phyloP scores from a whole-genome alignment of 352 stramenopile genomes.

The Achlya hypogyna region DNA sequence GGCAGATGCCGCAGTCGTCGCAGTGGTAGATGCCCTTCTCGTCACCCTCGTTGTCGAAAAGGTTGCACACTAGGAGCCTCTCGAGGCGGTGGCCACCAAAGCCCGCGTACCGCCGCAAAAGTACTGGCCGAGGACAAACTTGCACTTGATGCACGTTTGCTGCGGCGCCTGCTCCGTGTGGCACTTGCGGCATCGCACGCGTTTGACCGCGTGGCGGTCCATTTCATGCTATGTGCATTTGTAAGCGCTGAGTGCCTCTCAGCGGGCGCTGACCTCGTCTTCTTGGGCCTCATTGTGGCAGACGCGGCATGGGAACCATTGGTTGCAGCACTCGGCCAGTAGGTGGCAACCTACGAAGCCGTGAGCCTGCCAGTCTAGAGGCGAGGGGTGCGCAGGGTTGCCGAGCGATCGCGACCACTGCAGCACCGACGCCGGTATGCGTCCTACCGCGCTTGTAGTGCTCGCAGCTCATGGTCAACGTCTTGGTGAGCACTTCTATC shows the following conservation, averaged over 20 bases:
- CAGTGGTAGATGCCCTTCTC: conserved; percentile 16
- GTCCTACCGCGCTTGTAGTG: conserved; percentile 14
- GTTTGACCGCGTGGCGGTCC: conserved; percentile 61
- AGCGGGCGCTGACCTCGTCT: not conserved
- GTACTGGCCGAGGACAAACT: not conserved
- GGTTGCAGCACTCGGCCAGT: conserved; percentile 55
- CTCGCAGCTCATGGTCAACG: not conserved
- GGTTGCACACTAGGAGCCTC: not conserved
- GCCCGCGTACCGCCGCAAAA: conserved; percentile 5
- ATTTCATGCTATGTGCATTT: conserved; percentile 37
- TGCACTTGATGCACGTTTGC: conserved; percentile 8
- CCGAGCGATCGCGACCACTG: not conserved
- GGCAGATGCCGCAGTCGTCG: conserved; percentile 13
- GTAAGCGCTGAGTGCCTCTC: not conserved
- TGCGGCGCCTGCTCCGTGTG: conserved; percentile 34
- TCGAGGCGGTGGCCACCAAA: not conserved
- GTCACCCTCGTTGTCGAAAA: conserved; percentile 12
- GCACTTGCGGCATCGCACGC: conserved; percentile 59
- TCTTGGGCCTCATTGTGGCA: conserved; percentile 53
- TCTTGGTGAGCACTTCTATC: not conserved
- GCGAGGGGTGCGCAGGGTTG: not conserved
- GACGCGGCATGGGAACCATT: conserved; percentile 64
- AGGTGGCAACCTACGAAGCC: conserved; percentile 20
- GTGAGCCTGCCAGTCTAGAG: not conserved
- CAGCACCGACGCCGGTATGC: not conserved